Base-by-base conservation (phyloP, 1,284 basidiomycete genomes). In the Sanghuangporus sanghuang region DNA sequence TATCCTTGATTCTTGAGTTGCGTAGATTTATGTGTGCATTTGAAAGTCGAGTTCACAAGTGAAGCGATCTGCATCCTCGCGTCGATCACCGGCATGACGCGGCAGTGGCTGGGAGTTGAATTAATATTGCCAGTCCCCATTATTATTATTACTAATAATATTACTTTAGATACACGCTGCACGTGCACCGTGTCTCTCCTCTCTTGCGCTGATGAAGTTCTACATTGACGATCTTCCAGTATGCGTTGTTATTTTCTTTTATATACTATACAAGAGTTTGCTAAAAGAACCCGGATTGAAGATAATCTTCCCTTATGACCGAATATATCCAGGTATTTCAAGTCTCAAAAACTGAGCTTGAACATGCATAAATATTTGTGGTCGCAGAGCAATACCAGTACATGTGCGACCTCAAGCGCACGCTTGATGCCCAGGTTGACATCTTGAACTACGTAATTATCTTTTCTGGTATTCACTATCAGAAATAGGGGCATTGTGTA, bases 361-460 rank as follows among this genome's bases (percentile, higher is more conserved):
- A 59, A 68, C 27, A 68, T 62, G 16, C 6, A 57, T 59, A 8
- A 65, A 46, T 39, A 21, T 55, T 44, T 60, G 64, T 50, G 61
- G 63, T 23, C 27, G 42, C 73, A 91, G 96, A 98, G 73, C 96
- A 98, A 85, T 98, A 96, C 86, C 89, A 93, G 48, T 99, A 99
- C 74, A 98, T 99, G 95, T 95, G 94, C 76, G 96, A 99, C 77
- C 83, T 99, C 69, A 99, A 99, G 76, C 83, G 94, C 70, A 96
- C 96, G 5, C 85, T 99, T 23, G 97, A 99, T 77, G 95, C 95
- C 39, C 88, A 91, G 65, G 89, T 88, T 61, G 52, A 71, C 66
- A 39, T 42, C n/a, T 7, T 40, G 56, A 62, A 14, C 18, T 36
- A 18, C 32, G 12, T 32, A 32, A 18, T 57, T 50, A n/a, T 44